Base-by-base conservation (phyloP, 345 rosid species). In the Salix purpurea region DNA sequence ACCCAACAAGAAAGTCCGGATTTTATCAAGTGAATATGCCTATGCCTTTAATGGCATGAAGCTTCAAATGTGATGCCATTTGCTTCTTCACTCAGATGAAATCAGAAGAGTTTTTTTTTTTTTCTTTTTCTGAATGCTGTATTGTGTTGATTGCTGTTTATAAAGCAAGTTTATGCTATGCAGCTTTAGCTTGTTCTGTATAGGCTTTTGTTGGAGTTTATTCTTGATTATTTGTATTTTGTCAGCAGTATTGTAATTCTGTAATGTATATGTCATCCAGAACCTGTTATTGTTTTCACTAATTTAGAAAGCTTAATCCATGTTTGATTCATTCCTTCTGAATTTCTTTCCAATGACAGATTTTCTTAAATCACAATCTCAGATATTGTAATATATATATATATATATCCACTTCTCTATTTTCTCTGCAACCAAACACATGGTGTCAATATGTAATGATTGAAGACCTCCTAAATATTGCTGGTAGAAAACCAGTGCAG, bases 1-100 rank as follows among this genome's bases (percentile, higher is more conserved):
- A 4, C 82, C 85, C 0, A 74, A 67, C 19, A 81, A 80, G 82
- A 32, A 78, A 73, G 78, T 79, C 3, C 50, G 54, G 61, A 79
- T 88, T 36, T 19, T 90, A 34, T 85, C 89, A 6, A 74, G 72
- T 3, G 46, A 24, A 4, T 89, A 86, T 74, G 2, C 5, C 12
- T 86, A 84, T 67, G 19, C 68, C 1, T 9, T 56, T 12, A 4
- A 56, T 8, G 62, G 62, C 4, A 7, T 85, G 30, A 58, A 46
- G 37, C 30, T 84, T 13, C 65, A 77, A 64, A 48, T 67, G 36
- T 23, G 1, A 56, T n/a, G 28, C 62, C 62, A 56, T 56, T 9
- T 56, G 26, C 60, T 54, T 56, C 62, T 11, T 56, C 62, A n/a
- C 28, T 56, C 62, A 3, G 28, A n/a, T 56, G 62, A n/a, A 56